Evolutionary conservation across 2,329 filamentous ascomycete species (phyloP).

Genomic region (Hymenoscyphus fructigenus): DNA sequence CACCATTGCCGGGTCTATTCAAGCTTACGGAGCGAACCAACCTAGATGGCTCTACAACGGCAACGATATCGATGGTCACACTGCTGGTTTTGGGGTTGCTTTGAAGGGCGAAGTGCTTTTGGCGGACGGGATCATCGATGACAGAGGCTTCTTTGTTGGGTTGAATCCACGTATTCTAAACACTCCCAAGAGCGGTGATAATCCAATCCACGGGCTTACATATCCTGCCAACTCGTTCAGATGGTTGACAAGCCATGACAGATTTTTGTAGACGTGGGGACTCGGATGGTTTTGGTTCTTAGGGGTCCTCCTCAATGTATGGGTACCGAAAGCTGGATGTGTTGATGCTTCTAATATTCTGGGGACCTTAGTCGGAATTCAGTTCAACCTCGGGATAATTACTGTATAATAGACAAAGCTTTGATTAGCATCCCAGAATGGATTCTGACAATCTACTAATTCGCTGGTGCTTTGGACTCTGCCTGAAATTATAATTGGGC

Average conservation of each 20-base stretch:
- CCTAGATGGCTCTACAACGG: background rate
- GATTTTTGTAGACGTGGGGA: background rate
- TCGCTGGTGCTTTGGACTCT: no score
- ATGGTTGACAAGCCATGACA: background rate
- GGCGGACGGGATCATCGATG: background rate
- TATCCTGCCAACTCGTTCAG: background rate
- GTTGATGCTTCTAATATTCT: no score
- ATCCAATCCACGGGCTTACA: background rate
- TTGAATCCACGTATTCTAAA: background rate
- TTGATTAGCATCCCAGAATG: no score
- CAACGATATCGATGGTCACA: background rate
- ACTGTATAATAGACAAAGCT: no score
- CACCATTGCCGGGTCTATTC: background rate
- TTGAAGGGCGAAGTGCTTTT: background rate
- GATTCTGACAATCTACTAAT: no score
- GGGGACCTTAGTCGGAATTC: no score
- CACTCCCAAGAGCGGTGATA: background rate
- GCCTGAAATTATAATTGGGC: no score
- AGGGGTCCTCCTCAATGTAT: no score
- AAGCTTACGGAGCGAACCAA: background rate
- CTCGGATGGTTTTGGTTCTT: no score
- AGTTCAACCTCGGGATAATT: no score
- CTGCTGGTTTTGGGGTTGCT: background rate
- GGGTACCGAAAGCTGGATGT: no score
- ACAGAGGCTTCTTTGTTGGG: background rate